Evolutionary conservation across 164 flowering plant genomes (phyloP), one percentile per base, ranked within the genome.

Genomic region (Chimonanthus praecox): DNA sequence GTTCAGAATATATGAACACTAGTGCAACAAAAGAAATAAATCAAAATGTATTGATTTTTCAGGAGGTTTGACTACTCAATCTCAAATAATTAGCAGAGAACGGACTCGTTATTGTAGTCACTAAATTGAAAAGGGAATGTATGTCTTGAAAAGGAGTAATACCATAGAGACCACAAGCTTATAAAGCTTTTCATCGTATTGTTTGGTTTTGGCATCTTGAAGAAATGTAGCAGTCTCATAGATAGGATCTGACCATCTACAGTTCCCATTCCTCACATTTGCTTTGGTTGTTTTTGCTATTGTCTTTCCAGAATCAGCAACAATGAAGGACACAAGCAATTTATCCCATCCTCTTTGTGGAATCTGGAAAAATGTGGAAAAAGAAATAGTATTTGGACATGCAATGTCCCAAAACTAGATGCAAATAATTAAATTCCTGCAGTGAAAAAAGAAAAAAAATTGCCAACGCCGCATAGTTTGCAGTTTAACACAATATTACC

Each of bases 181-280:
- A 79, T 88, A 94, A 6, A 87, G 76, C 85, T 92, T 96, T 75
- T 92, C 97, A 77, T 96, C 99, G 77, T 79, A 94, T 73, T 85
- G 83, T 76, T 85, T 94, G 71, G 88, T 92, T 85, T 77, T 90
- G 49, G 82, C 80, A 82, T 96, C 97, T 81, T 85, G 95, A 43
- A 96, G 90, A 84, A 94, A 97, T 78, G 92, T 88, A 67, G 99
- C 89, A 8, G 97, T 94, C 84, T 96, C 99, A 86, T 96, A 96
- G 76, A 96, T 90, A 51, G 99, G 97, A 87, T 96, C 99, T 16
- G 81, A 90, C 99, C 99, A 96, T 85, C 90, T 96, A 84, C 99
- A 96, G 18, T 86, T 83, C 69, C 99, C 99, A 82, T 89, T 96
- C 82, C 92, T 84, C 66, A 94, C 99, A 84, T 80, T 88, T 72